Conservation (phyloP, 140 eudicot species). For the Ambrosia hybrid region DNA sequence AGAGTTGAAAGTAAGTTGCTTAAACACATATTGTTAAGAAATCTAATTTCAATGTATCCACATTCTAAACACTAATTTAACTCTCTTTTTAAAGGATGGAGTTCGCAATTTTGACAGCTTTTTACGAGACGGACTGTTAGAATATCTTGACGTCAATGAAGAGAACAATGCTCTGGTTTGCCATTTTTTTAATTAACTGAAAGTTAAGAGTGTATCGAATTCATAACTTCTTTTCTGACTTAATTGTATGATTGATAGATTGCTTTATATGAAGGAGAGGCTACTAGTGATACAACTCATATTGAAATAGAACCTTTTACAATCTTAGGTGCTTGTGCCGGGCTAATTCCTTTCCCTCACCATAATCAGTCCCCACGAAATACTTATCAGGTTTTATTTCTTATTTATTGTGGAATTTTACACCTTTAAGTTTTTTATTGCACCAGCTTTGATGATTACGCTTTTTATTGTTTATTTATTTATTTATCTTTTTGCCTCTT, state of each 20-base stretch:
- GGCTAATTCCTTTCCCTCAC: conserved; percentile 96
- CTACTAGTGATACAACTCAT: conserved; percentile 75
- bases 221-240: conserved; percentile 14
- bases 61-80: background rate
- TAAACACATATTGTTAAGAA: background rate
- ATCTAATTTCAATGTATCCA: conserved; percentile 7
- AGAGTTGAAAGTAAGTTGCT: conserved; percentile 69
- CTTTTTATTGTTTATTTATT: background rate
- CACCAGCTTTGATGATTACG: conserved; percentile 4
- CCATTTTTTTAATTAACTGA: background rate
- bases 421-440: background rate
- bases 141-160: conserved; percentile 98
- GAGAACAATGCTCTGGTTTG: conserved; percentile 96
- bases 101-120: conserved; percentile 82
- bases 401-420: conserved; percentile 2
- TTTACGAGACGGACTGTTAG: conserved; percentile 82
- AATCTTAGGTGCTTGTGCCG: conserved; percentile 84
- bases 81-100: conserved; percentile 62
- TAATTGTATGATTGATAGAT: conserved; percentile 44
- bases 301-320: conserved; percentile 98
- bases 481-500: conserved; percentile 1
- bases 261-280: conserved; percentile 86
- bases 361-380: conserved; percentile 99
- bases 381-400: conserved; percentile 78
- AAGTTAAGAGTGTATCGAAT: background rate